Evolutionary conservation across 2,329 filamentous ascomycete genomes (phyloP), one percentile per base, ranked within the genome.

Genomic region (Colletotrichum nymphaeae): DNA sequence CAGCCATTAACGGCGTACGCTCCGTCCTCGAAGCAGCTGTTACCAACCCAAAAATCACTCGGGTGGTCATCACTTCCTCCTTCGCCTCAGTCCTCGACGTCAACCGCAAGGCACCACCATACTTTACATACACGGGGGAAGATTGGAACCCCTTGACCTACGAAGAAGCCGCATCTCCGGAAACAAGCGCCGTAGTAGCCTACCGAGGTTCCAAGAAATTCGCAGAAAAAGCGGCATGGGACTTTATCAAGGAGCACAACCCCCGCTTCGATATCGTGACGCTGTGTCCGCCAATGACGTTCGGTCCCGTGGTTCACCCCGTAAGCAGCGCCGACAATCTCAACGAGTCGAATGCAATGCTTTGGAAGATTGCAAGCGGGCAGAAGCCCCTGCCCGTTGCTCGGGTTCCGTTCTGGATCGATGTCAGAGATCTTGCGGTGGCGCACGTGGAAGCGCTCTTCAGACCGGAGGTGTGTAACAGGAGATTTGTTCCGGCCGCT

Each of bases 61-160:
- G 81, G 6, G 56, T 85, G 46, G 83, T 91, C 57, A 88, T 93
- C 75, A 93, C 91, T 0, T 93, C 90, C 3, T 93, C 91, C 2
- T 93, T 93, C 76, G 92, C 91, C n/a, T 85, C 91, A 0, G 91
- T 93, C 22, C 77, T 92, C 62, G 85, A 93, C 76, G 75, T 81
- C 1, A 77, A 76, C 56, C 86, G 87, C 67, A 86, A 86, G 28
- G 83, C 81, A 30, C 84, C 85, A 74, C 86, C 88, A 0, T 86
- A 84, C 42, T 87, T 89, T 76, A 85, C 81, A 2, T 91, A 90
- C 78, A 86, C 84, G 0, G 88, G 87, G 67, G 79, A 81, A 1
- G 88, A 90, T 76, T 91, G 89, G 89, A 90, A 90, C 76, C 88
- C 88, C 0, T 83, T 90, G 24, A 90, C 87, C 0, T 81, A 82